Evolutionary conservation across 768 basidiomycete species (phyloP).

Genomic region (Leccinum incarnatum): DNA sequence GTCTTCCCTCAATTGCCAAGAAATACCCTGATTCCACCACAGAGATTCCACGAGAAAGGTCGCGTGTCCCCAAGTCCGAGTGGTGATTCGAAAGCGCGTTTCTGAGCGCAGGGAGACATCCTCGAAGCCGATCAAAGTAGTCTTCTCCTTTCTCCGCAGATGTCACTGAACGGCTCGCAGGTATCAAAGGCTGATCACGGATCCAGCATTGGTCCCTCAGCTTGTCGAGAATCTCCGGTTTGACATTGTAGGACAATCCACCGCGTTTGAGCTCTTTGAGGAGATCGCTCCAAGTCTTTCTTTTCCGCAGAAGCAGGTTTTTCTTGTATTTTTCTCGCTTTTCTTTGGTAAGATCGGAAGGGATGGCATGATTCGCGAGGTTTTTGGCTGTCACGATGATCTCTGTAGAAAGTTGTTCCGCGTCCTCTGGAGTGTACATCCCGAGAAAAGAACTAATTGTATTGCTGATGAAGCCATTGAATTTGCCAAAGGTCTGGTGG

Average conservation of each 20-base stretch:
- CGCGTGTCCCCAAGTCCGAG: constrained; percentile 79
- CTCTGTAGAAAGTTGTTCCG: constrained; percentile 57
- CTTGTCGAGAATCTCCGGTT: constrained; percentile 61
- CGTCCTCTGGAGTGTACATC: constrained; percentile 36
- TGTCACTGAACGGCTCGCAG: constrained; percentile 19
- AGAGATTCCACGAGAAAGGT: constrained; percentile 75
- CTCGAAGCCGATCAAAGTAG: constrained; percentile 64
- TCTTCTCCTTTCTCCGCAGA: constrained; percentile 47
- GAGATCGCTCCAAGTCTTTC: constrained; percentile 88
- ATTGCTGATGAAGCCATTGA: constrained; percentile 41
- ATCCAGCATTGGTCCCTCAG: constrained; percentile 61
- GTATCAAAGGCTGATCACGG: constrained; percentile 54
- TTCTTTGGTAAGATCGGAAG: constrained; percentile 42
- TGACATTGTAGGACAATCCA: constrained; percentile 72
- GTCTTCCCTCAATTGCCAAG: constrained; percentile 59
- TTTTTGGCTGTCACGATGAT: constrained; percentile 62
- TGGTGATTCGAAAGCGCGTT: constrained; percentile 67
- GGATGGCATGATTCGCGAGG: constrained; percentile 48
- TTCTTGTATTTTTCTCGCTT: constrained; percentile 65
- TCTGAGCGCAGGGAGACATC: constrained; percentile 64
- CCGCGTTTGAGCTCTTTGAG: constrained; percentile 81
- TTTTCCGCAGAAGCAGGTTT: constrained; percentile 74
- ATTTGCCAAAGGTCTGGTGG: constrained; percentile 48
- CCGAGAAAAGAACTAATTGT: constrained; percentile 44
- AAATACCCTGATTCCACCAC: constrained; percentile 78